Conservation (phyloP, 2,329 filamentous ascomycete genomes). For the Venturia aucupariae region DNA sequence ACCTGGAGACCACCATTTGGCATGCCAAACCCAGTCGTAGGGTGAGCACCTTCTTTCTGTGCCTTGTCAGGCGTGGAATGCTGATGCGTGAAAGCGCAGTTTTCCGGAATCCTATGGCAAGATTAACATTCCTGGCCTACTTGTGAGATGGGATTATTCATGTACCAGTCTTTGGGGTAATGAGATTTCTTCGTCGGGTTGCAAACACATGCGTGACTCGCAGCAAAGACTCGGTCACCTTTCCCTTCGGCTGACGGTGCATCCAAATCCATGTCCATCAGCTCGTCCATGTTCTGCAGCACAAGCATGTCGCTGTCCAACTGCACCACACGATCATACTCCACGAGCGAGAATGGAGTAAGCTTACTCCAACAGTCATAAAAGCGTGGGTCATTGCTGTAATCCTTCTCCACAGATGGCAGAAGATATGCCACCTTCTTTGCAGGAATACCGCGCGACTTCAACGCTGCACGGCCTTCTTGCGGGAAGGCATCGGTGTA, state of each 20-base stretch:
- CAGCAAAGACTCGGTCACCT: conserved; percentile 65
- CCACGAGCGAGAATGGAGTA: conserved; percentile 62
- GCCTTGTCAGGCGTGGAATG: conserved; percentile 42
- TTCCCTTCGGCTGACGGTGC: conserved; percentile 38
- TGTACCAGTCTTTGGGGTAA: conserved; percentile 65
- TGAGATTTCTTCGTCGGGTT: conserved; percentile 71
- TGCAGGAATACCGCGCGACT: conserved; percentile 57
- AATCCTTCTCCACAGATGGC: conserved; percentile 57
- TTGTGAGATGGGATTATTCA: not conserved
- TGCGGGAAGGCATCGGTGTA: conserved; percentile 70
- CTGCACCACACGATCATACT: conserved; percentile 73
- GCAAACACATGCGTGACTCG: conserved; percentile 76
- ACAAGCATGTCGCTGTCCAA: conserved; percentile 86
- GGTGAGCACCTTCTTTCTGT: conserved; percentile 41
- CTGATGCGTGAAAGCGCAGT: conserved; percentile 54
- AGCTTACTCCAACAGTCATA: conserved; percentile 89
- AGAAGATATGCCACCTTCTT: conserved; percentile 65
- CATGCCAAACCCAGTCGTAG: conserved; percentile 45
- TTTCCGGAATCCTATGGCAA: conserved; percentile 39
- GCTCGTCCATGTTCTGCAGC: conserved; percentile 77
- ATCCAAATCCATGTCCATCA: conserved; percentile 76
- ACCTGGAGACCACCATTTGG: conserved; percentile 54
- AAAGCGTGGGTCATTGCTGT: conserved; percentile 70
- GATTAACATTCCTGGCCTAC: not conserved
- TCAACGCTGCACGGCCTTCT: conserved; percentile 59